Evolutionary conservation across 139 green algal species (phyloP).

Genomic region (Closterium sp.): DNA sequence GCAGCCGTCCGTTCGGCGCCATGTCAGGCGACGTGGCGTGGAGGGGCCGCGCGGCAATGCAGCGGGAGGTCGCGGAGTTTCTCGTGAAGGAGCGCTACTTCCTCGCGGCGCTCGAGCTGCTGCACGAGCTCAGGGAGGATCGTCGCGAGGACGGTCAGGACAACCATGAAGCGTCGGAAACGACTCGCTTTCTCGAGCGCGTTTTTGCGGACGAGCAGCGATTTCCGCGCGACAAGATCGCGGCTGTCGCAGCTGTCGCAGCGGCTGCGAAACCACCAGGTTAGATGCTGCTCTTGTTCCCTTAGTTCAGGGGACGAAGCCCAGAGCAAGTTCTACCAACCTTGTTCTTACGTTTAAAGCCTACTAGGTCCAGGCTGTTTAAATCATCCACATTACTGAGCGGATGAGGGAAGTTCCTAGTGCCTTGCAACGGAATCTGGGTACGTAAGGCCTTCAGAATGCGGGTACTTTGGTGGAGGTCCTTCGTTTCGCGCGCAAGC

Average conservation of each 20-base stretch:
- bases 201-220: conserved; percentile 41
- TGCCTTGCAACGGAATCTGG: not conserved
- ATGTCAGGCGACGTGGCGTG: not conserved
- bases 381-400: not conserved
- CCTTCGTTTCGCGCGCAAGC: not conserved
- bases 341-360: not conserved
- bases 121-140: conserved; percentile 46
- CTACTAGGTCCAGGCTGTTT: not conserved
- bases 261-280: conserved; percentile 41
- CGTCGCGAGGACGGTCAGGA: not conserved
- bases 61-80: conserved; percentile 36
- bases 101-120: conserved; percentile 44
- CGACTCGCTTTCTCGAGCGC: conserved; percentile 26
- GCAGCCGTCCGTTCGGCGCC: not conserved
- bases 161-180: not conserved
- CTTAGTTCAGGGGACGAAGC: not conserved
- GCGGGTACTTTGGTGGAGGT: not conserved
- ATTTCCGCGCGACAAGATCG: conserved; percentile 40
- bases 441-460: not conserved
- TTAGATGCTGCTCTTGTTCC: conserved; percentile 14
- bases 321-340: no score
- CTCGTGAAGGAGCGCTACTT: conserved; percentile 46
- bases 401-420: not conserved
- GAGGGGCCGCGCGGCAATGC: not conserved
- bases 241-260: not conserved